phyloP scores from a whole-genome alignment of 1,284 basidiomycete species.

The Fomitiporia mediterranea region DNA sequence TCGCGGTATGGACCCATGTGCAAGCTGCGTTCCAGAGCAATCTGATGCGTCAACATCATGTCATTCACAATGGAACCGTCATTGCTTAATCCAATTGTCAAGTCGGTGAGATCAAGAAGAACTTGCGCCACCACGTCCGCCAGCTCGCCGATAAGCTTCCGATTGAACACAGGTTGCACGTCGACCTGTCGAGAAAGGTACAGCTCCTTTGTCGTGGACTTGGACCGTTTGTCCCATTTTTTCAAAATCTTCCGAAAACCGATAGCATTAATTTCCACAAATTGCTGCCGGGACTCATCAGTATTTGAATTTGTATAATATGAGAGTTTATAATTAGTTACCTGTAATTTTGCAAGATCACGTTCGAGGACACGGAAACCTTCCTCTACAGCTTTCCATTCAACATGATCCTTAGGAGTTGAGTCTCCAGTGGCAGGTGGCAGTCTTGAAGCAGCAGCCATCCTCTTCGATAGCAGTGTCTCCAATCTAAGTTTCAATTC shows the following conservation, averaged over 20 bases:
- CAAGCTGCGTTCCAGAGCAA: constrained; percentile 57
- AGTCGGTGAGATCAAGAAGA: constrained; percentile 86
- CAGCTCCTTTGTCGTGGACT: constrained; percentile 91
- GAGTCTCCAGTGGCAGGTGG: constrained; percentile 59
- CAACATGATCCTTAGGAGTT: constrained; percentile 65
- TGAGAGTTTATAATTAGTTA: constrained; percentile 31
- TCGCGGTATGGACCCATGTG: constrained; percentile 77
- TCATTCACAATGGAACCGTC: constrained; percentile 50
- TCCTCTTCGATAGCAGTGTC: constrained; percentile 90
- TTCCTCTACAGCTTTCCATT: constrained; percentile 93
- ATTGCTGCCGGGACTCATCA: constrained; percentile 58
- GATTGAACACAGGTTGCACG: constrained; percentile 96
- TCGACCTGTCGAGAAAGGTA: constrained; percentile 97
- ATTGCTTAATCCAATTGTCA: constrained; percentile 68
- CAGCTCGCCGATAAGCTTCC: constrained; percentile 95
- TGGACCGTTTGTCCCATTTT: constrained; percentile 98
- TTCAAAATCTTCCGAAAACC: constrained; percentile 98
- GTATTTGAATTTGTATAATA: constrained; percentile 3
- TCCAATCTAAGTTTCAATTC: constrained; percentile 90
- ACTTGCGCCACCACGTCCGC: constrained; percentile 94
- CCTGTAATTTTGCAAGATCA: constrained; percentile 95
- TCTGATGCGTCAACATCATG: constrained; percentile 64
- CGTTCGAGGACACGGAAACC: constrained; percentile 94
- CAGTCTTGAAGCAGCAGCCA: constrained; percentile 71
- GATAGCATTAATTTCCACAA: constrained; percentile 96